Evolutionary conservation across 176 grass and related monocot species (phyloP).

Genomic region (Carex cristatella): DNA sequence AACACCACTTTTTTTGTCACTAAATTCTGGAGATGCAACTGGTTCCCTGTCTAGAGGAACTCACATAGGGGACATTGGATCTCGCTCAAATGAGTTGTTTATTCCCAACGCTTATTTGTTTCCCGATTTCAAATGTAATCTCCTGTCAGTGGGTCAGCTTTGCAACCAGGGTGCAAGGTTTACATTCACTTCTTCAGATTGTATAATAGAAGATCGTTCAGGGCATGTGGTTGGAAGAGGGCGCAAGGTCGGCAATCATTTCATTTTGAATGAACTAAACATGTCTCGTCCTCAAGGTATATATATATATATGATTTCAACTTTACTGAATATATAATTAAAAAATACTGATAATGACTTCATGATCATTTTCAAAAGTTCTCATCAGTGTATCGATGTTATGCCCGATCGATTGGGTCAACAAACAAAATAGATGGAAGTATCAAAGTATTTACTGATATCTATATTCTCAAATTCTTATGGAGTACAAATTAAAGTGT

Average conservation of each 20-base stretch:
- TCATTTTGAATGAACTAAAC: background rate
- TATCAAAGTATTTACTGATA: no score
- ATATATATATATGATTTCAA: background rate
- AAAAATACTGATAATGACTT: background rate
- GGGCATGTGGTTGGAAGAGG: background rate
- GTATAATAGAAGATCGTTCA: background rate
- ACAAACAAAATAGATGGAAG: no score
- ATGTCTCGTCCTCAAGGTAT: background rate
- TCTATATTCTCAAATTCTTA: no score
- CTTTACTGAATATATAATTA: background rate
- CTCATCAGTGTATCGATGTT: background rate
- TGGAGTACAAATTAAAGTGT: no score
- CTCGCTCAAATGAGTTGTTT: background rate
- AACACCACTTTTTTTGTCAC: background rate
- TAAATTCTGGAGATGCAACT: background rate
- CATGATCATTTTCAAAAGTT: background rate
- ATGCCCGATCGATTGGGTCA: background rate
- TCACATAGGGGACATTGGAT: background rate
- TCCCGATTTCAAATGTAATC: background rate
- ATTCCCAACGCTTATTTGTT: background rate
- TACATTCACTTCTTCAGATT: background rate
- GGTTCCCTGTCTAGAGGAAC: background rate
- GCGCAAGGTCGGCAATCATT: background rate
- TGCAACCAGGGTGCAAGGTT: background rate
- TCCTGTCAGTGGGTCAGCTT: background rate